Base-by-base conservation (phyloP, 306 rosid genomes). In the cucumber (Cucumis sativus) region DNA sequence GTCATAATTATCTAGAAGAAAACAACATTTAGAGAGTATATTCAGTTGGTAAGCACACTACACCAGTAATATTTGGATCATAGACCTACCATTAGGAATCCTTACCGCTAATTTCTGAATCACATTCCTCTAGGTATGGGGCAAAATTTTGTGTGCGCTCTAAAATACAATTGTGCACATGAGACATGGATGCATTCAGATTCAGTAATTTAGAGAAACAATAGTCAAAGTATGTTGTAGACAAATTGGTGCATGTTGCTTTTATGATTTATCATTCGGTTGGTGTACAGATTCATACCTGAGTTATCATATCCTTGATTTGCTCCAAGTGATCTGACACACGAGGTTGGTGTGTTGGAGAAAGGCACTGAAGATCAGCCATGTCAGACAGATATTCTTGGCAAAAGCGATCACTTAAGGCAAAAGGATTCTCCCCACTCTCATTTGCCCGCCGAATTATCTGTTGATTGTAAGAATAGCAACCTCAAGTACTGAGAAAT, bases 281-380 rank as follows among this genome's bases (percentile, higher is more conserved):
- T 13, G 15, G 60, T 43, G 63, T 40, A 47, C 17, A 77, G 59
- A 37, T 51, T 25, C 43, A 77, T 25, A 77, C 99, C 97, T 90
- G 90, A 65, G 60, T 72, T 84, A 95, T 95, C 92, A 95, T 81
- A 79, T 88, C 89, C 87, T 87, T 90, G 78, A 92, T 95, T 84
- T 95, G 87, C 52, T 78, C 96, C 89, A 95, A 85, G 84, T 95
- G 97, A 15, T 87, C 91, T 60, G 99, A 95, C 77, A 95, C 99
- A 63, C 92, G 91, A 9, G 97, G 97, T 82, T 92, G 92, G 81
- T 65, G 87, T 18, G 96, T 84, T n/a, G 99, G 99, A 83, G 67
- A 41, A 79, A 87, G 88, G 79, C 99, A 95, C 81, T 90, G 96
- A 78, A 95, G 97, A 82, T 79, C 91, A 35, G 77, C 82, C 97